Percentiles rank a stretch among this genome's conserved stretches.
Conservation (phyloP, 768 basidiomycete genomes). For the Suillus sp. region DNA sequence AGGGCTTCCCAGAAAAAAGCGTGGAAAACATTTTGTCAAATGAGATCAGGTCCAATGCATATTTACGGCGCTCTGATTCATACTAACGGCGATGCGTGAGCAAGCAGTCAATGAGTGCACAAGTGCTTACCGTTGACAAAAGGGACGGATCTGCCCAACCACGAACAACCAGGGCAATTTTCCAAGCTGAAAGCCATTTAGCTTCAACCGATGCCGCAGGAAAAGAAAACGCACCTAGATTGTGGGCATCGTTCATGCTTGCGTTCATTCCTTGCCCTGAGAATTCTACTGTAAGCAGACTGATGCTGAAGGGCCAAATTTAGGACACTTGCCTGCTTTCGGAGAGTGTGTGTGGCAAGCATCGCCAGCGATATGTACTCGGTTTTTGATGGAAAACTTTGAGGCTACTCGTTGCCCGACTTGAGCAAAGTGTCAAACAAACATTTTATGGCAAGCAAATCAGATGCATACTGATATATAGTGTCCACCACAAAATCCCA, state of each 20-base stretch:
- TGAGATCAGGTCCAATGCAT: conserved; percentile 54
- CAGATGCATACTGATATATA: conserved; percentile 45
- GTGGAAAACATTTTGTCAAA: conserved; percentile 55
- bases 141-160: conserved; percentile 49
- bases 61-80: conserved; percentile 54
- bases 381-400: conserved; percentile 46
- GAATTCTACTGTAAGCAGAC: conserved; percentile 22
- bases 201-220: not conserved
- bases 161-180: conserved; percentile 49
- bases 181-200: conserved; percentile 44
- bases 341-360: conserved; percentile 51
- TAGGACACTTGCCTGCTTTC: conserved; percentile 38
- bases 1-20: conserved; percentile 56
- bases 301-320: not conserved
- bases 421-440: conserved; percentile 18
- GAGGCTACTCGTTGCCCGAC: conserved; percentile 61
- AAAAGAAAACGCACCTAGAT: conserved; percentile 40
- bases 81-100: conserved; percentile 36
- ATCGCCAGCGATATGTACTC: conserved; percentile 60
- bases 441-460: not conserved
- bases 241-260: conserved; percentile 56
- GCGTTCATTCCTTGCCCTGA: conserved; percentile 57
- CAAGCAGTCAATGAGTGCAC: not conserved
- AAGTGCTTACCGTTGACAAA: conserved; percentile 44
- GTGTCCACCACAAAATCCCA: conserved; percentile 50